phyloP scores from a whole-genome alignment of 2,329 filamentous ascomycete genomes.

The Aspergillus versicolor region DNA sequence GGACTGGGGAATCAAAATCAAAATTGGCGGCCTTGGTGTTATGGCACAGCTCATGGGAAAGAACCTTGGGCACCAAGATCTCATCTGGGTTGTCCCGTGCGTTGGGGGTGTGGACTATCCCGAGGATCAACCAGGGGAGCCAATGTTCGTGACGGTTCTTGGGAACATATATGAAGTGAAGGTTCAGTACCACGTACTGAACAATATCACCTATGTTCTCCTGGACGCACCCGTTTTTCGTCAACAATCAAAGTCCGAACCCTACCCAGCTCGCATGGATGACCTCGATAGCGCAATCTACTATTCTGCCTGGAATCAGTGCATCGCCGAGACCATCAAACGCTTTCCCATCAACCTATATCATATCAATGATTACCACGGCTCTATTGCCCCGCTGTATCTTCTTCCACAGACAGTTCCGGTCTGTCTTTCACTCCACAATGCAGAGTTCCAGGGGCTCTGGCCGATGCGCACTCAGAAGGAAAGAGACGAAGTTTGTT shows the following conservation, averaged over 20 bases:
- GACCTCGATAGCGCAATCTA: constrained; percentile 67
- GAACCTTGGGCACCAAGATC: constrained; percentile 62
- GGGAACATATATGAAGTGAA: constrained; percentile 61
- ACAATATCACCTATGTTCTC: constrained; percentile 68
- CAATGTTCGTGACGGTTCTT: constrained; percentile 63
- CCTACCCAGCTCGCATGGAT: constrained; percentile 68
- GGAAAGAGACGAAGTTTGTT: constrained; percentile 63
- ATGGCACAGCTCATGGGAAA: constrained; percentile 71
- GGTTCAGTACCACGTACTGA: constrained; percentile 62
- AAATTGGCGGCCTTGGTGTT: constrained; percentile 68
- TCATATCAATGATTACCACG: constrained; percentile 67
- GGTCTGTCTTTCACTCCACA: constrained; percentile 64
- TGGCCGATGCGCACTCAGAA: constrained; percentile 66
- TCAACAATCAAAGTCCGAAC: constrained; percentile 61
- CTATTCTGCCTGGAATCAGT: constrained; percentile 70
- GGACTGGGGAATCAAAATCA: constrained; percentile 69
- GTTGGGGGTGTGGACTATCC: constrained; percentile 66
- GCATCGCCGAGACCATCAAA: constrained; percentile 62
- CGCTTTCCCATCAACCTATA: constrained; percentile 65
- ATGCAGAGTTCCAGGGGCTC: constrained; percentile 68
- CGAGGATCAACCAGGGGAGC: constrained; percentile 56
- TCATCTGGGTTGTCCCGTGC: constrained; percentile 65
- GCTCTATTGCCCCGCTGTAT: constrained; percentile 63
- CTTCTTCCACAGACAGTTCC: constrained; percentile 63
- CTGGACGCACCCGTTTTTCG: constrained; percentile 67